These are phyloP conservation scores for Urochloa ruziziensis DNA, from an alignment of 176 grass and related monocot species.

Conservation along the genomic window DNA sequence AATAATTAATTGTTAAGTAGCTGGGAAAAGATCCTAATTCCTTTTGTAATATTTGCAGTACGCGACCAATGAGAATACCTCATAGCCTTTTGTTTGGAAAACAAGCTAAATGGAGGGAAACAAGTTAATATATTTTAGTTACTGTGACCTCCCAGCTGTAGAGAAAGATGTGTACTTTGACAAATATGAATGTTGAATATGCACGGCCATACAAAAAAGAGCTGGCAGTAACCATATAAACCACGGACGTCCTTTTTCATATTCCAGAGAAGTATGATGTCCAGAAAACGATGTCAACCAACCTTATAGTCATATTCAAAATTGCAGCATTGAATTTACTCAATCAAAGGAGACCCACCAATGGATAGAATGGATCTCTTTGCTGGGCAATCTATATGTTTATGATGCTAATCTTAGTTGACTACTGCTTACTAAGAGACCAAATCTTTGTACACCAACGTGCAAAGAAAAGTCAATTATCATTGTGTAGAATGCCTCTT, in stretches of 20 bases:
- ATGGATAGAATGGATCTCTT: conserved; percentile 2
- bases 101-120: not conserved
- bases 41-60: not conserved
- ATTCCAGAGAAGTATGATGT: not conserved
- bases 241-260: not conserved
- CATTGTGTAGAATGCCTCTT: not conserved
- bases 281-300: conserved; percentile 7
- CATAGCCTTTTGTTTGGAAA: not conserved
- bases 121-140: not conserved
- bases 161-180: not conserved
- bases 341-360: conserved; percentile 21
- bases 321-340: conserved; percentile 17
- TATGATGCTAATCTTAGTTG: conserved; percentile 26
- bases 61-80: not conserved
- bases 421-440: conserved; percentile 26
- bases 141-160: not conserved
- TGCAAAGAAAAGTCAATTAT: conserved; percentile 22
- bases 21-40: not conserved
- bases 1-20: conserved; percentile 8
- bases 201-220: conserved; percentile 8
- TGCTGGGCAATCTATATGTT: not conserved
- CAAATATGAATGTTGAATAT: conserved; percentile 6
- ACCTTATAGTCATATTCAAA: conserved; percentile 19
- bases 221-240: conserved; percentile 5
- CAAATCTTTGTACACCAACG: conserved; percentile 1